phyloP scores from a whole-genome alignment of 2,329 filamentous ascomycete species.

The Aspergillus quadrilineatus region DNA sequence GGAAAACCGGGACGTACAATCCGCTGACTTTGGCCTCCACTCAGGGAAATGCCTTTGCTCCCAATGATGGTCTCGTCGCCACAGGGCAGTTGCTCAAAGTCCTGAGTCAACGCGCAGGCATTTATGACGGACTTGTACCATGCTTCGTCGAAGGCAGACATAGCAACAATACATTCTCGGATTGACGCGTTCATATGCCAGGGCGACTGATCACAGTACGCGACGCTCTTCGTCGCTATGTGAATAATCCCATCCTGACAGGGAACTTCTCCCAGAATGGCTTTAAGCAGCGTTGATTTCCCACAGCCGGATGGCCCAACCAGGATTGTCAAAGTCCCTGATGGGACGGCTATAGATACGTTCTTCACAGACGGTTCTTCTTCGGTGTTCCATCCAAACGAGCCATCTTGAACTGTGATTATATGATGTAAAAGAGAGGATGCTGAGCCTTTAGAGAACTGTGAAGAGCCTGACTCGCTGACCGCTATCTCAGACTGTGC shows the following conservation, averaged over 20 bases:
- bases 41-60: slow-evolving; percentile 52
- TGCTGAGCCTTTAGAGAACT: slow-evolving; percentile 22
- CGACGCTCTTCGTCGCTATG: slow-evolving; percentile 32
- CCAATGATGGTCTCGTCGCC: slow-evolving; percentile 51
- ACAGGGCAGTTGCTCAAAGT: slow-evolving; percentile 41
- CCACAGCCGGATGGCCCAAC: slow-evolving; percentile 54
- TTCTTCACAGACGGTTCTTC: slow-evolving; percentile 43
- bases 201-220: slow-evolving; percentile 44
- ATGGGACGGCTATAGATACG: slow-evolving; percentile 43
- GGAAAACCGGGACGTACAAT: slow-evolving; percentile 36
- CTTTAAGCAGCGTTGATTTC: slow-evolving; percentile 53
- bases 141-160: slow-evolving; percentile 34
- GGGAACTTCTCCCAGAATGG: slow-evolving; percentile 46
- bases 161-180: slow-evolving; percentile 41
- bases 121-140: slow-evolving; percentile 41
- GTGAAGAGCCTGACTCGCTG: slow-evolving; percentile 24
- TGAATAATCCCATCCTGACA: slow-evolving; percentile 35
- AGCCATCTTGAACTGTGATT: slow-evolving; percentile 45
- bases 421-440: slow-evolving; percentile 25
- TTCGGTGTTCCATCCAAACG: slow-evolving; percentile 49
- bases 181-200: slow-evolving; percentile 45
- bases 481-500: slow-evolving; percentile 26
- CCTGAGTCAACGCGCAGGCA: slow-evolving; percentile 40
- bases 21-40: slow-evolving; percentile 54
- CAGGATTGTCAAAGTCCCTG: slow-evolving; percentile 48